Evolutionary conservation across 176 grass and related monocot genomes (phyloP).

Genomic region (Triticum timopheevii): DNA sequence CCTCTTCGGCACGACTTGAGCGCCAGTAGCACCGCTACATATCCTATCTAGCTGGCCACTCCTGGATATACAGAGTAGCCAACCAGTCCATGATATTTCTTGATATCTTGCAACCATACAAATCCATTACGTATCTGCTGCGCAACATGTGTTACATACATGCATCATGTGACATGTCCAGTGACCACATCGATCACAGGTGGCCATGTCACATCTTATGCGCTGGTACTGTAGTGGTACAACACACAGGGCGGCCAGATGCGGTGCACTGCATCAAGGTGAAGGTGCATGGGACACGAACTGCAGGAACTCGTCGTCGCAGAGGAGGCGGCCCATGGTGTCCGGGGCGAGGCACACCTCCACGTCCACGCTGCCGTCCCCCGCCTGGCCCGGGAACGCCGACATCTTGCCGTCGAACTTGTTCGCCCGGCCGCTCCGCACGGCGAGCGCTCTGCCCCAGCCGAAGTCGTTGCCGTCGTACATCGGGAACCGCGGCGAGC

Average conservation of each 20-base stretch:
- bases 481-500: conserved; percentile 90
- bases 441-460: conserved; percentile 73
- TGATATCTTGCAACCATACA: neutral
- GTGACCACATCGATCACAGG: neutral
- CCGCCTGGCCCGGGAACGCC: conserved; percentile 71
- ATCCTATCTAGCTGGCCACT: neutral
- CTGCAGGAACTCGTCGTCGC: conserved; percentile 67
- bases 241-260: neutral
- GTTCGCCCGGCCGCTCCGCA: conserved; percentile 79
- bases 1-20: too few relatives aligned
- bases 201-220: neutral
- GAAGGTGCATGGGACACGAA: conserved; percentile 46
- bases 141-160: conserved; percentile 6
- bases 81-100: neutral
- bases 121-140: neutral
- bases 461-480: conserved; percentile 96
- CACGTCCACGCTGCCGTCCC: conserved; percentile 73
- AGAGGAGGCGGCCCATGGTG: conserved; percentile 76
- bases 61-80: neutral
- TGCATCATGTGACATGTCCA: neutral
- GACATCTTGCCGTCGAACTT: conserved; percentile 98
- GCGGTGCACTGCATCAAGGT: conserved; percentile 8
- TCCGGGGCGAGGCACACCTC: conserved; percentile 92
- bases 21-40: too few relatives aligned
- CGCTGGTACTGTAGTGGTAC: neutral